phyloP scores from a whole-genome alignment of 352 stramenopile species.

The Globisporangium viniferum region DNA sequence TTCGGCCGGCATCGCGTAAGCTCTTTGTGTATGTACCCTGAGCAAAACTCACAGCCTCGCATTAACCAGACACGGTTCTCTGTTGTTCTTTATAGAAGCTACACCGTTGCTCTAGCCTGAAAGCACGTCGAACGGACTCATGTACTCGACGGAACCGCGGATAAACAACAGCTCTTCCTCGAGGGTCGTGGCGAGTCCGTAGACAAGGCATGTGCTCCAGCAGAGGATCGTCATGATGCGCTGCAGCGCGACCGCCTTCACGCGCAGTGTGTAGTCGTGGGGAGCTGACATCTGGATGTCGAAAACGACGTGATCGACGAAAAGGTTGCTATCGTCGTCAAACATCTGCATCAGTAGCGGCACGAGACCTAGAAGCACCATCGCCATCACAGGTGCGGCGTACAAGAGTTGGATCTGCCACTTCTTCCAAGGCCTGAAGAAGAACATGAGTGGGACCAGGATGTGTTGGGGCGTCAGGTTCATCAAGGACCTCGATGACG shows the following conservation, averaged over 20 bases:
- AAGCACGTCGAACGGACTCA: background rate
- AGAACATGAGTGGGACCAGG: background rate
- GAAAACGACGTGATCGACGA: background rate
- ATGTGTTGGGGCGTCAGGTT: background rate
- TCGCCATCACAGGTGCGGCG: background rate
- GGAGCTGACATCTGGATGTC: background rate
- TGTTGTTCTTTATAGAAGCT: background rate
- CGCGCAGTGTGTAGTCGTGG: background rate
- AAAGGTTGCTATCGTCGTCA: background rate
- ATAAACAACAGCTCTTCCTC: constrained; percentile 10
- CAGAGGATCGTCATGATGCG: background rate
- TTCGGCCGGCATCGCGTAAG: background rate
- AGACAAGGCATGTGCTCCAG: background rate
- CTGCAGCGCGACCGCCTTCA: background rate
- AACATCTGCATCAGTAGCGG: background rate
- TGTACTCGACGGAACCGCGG: background rate
- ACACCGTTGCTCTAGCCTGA: background rate
- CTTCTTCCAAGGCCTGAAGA: background rate
- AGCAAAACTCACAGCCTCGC: background rate
- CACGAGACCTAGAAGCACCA: background rate
- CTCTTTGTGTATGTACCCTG: background rate
- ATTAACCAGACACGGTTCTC: background rate
- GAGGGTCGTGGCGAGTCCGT: background rate
- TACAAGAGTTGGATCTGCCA: background rate
- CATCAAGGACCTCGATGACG: background rate